Percentiles rank a stretch among this genome's conserved stretches.
Conservation (phyloP, 495 filamentous ascomycete species). For the Xylaria nigripes region DNA sequence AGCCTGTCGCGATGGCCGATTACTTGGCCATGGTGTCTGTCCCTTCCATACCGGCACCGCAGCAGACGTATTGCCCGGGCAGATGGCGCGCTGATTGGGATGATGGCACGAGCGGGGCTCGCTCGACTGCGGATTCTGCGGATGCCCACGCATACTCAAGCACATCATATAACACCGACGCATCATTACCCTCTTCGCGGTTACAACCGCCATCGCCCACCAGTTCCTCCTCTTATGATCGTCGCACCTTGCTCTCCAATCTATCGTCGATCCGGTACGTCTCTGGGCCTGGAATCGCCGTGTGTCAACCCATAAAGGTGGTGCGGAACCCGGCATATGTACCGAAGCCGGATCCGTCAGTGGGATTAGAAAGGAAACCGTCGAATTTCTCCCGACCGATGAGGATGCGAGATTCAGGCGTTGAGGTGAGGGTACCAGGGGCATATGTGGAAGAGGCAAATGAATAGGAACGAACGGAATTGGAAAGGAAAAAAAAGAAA, state of each 20-base stretch:
- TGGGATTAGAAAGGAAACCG: background rate
- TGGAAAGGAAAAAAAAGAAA: background rate
- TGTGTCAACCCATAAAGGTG: slow-evolving; percentile 22
- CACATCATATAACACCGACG: background rate
- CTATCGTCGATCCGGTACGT: slow-evolving; percentile 24
- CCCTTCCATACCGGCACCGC: slow-evolving; percentile 1
- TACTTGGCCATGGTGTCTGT: background rate
- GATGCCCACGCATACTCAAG: background rate
- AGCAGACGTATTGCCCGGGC: slow-evolving; percentile 19
- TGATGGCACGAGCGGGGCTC: background rate
- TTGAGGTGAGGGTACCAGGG: background rate
- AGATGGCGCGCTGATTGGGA: slow-evolving; percentile 24
- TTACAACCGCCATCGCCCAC: background rate
- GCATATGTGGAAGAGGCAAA: background rate
- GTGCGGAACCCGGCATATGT: slow-evolving; percentile 18
- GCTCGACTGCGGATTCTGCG: background rate
- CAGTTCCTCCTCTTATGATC: background rate
- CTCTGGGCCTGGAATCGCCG: slow-evolving; percentile 21
- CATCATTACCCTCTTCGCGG: background rate
- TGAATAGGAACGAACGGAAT: background rate
- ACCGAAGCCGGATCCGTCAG: slow-evolving; percentile 1
- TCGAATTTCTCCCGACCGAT: slow-evolving; percentile 12
- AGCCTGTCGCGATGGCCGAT: background rate
- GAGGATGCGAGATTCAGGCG: background rate
- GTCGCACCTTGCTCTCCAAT: slow-evolving; percentile 19